These are phyloP conservation scores for Saprolegnia diclina DNA, from an alignment of 352 stramenopile genomes.

Conservation along the genomic window DNA sequence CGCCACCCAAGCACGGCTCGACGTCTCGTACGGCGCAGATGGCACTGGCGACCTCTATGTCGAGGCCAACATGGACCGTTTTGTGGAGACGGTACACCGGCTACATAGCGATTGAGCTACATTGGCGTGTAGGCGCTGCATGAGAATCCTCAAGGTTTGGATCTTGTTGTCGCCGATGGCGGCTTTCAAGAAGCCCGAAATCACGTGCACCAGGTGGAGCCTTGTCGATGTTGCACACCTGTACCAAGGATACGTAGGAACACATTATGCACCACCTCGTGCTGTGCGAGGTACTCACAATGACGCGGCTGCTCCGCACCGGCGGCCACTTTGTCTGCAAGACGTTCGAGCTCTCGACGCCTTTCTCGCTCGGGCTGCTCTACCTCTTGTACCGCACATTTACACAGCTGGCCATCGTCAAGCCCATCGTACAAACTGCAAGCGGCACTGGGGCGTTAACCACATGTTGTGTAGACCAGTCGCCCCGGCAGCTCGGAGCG, in stretches of 20 bases:
- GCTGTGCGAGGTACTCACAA: constrained; percentile 50
- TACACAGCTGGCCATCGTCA: constrained; percentile 53
- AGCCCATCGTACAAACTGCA: constrained; percentile 44
- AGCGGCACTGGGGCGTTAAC: too few relatives aligned
- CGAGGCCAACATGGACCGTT: constrained; percentile 47
- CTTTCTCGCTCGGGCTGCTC: constrained; percentile 52
- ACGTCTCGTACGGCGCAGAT: constrained; percentile 59
- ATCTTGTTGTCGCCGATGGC: constrained; percentile 63
- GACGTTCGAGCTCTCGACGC: constrained; percentile 65
- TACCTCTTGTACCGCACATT: constrained; percentile 66
- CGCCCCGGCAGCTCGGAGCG: constrained; percentile 73
- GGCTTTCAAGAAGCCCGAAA: constrained; percentile 65
- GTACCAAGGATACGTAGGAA: constrained; percentile 35
- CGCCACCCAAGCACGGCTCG: constrained; percentile 30
- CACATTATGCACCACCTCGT: constrained; percentile 55
- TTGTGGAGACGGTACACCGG: constrained; percentile 37
- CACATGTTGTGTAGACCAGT: constrained; percentile 61
- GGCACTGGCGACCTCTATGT: constrained; percentile 64
- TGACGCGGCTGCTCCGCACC: constrained; percentile 44
- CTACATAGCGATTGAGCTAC: not conserved
- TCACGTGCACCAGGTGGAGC: constrained; percentile 48
- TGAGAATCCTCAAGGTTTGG: constrained; percentile 36
- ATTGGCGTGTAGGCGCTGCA: not conserved
- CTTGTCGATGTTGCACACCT: not conserved
- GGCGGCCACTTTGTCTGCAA: constrained; percentile 70